These are phyloP conservation scores for Cladosporium halotolerans DNA, from an alignment of 2,329 filamentous ascomycete genomes.

Conservation along the genomic window DNA sequence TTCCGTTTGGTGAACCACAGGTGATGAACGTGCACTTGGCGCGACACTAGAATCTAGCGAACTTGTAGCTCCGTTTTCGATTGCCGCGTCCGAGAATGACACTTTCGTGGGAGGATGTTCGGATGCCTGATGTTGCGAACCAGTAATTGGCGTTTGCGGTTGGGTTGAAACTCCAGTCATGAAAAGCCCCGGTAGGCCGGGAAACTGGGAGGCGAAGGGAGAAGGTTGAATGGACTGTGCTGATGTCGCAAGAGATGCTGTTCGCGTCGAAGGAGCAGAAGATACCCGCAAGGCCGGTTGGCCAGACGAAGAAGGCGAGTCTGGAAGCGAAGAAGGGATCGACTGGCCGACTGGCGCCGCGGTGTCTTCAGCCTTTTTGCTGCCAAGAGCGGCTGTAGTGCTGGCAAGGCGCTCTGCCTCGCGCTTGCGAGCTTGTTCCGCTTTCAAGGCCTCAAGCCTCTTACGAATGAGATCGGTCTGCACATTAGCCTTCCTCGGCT, in stretches of 20 bases:
- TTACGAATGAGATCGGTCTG: conserved; percentile 70
- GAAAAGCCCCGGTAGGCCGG: conserved; percentile 25
- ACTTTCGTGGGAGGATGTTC: no score
- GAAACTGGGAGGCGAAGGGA: conserved; percentile 2
- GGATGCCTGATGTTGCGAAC: no score
- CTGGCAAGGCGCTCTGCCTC: conserved; percentile 7
- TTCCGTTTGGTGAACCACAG: neutral
- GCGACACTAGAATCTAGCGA: neutral
- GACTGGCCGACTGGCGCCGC: no score
- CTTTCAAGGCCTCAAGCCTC: conserved; percentile 68
- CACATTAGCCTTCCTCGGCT: conserved; percentile 51
- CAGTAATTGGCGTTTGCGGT: no score
- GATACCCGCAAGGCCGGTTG: no score
- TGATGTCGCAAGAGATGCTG: no score
- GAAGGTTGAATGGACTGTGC: neutral
- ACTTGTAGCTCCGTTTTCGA: no score
- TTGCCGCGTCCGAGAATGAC: no score
- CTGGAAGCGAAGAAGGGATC: no score
- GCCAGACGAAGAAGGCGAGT: no score
- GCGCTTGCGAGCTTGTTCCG: conserved; percentile 17
- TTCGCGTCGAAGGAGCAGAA: no score
- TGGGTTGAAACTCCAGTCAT: conserved; percentile 15
- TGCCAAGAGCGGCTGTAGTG: conserved; percentile 11
- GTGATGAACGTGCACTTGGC: neutral
- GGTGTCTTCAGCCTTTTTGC: neutral